Percentiles rank a stretch among this genome's conserved stretches.
These are phyloP conservation scores for Hymenochaete sp. DNA, from an alignment of 1,284 basidiomycete genomes.

Conservation along the genomic window DNA sequence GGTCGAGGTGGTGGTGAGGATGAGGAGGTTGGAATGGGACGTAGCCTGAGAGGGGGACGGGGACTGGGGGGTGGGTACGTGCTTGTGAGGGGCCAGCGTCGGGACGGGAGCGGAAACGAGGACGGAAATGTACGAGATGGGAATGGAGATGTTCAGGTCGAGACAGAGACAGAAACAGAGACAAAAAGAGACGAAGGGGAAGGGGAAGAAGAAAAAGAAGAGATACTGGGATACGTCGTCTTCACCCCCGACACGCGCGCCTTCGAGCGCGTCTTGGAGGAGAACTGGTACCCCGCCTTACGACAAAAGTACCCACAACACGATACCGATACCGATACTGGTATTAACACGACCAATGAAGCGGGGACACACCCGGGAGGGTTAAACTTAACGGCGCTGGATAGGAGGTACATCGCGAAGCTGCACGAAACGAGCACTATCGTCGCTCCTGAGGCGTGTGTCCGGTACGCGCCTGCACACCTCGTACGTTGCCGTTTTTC, in stretches of 20 bases:
- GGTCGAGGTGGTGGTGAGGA: too few relatives aligned
- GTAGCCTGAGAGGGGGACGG: too few relatives aligned
- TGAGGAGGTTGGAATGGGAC: too few relatives aligned
- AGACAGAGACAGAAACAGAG: too few relatives aligned
- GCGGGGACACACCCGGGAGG: too few relatives aligned
- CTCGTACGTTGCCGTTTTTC: too few relatives aligned
- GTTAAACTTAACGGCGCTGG: too few relatives aligned
- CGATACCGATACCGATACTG: neutral
- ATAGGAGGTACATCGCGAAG: conserved; percentile 40
- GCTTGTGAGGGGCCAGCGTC: conserved; percentile 56
- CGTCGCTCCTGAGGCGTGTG: conserved; percentile 36
- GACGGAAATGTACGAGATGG: too few relatives aligned
- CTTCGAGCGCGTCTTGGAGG: conserved; percentile 42
- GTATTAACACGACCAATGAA: too few relatives aligned
- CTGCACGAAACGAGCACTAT: conserved; percentile 42
- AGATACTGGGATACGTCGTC: conserved; percentile 55
- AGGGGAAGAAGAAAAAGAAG: conserved; percentile 17
- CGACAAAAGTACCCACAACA: conserved; percentile 42
- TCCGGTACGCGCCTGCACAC: conserved; percentile 54
- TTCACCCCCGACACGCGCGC: conserved; percentile 50
- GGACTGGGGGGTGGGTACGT: too few relatives aligned
- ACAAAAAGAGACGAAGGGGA: too few relatives aligned
- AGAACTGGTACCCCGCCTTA: conserved; percentile 51
- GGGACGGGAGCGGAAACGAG: conserved; percentile 25
- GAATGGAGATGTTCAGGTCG: too few relatives aligned